These are phyloP conservation scores for Beauveria asiatica DNA, from an alignment of 2,329 filamentous ascomycete genomes.

Conservation along the genomic window DNA sequence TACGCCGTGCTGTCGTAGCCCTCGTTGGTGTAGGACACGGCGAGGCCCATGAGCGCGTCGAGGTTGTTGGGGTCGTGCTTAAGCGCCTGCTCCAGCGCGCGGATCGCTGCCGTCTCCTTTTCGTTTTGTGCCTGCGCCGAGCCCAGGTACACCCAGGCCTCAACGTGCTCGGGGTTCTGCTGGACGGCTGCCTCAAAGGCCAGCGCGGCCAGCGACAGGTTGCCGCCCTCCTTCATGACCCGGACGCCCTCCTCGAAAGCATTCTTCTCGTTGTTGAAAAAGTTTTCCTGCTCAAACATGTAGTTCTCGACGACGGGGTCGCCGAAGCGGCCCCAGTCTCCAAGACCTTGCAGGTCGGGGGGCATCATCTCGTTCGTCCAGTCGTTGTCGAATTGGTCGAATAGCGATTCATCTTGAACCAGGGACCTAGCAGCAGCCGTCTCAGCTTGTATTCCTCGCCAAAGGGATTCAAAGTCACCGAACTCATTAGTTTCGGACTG, in stretches of 20 bases:
- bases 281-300: conserved; percentile 89
- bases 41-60: conserved; percentile 85
- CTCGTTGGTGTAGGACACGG: conserved; percentile 97
- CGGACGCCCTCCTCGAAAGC: conserved; percentile 89
- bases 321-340: conserved; percentile 56
- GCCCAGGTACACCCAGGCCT: conserved; percentile 90
- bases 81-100: conserved; percentile 83
- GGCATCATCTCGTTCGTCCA: conserved; percentile 56
- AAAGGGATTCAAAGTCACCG: conserved; percentile 85
- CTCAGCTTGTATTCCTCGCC: conserved; percentile 74
- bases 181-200: conserved; percentile 95
- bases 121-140: conserved; percentile 95
- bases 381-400: conserved; percentile 64
- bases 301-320: conserved; percentile 83
- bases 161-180: conserved; percentile 76
- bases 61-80: conserved; percentile 83
- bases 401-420: conserved; percentile 54
- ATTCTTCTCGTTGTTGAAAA: conserved; percentile 72
- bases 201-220: conserved; percentile 83
- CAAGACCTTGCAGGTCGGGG: conserved; percentile 51
- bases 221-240: conserved; percentile 89
- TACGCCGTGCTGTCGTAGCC: conserved; percentile 97
- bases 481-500: conserved; percentile 67
- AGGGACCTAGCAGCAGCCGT: conserved; percentile 61
- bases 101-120: conserved; percentile 92